These are phyloP conservation scores for Collybia mongolica DNA, from an alignment of 768 basidiomycete species.

Conservation along the genomic window DNA sequence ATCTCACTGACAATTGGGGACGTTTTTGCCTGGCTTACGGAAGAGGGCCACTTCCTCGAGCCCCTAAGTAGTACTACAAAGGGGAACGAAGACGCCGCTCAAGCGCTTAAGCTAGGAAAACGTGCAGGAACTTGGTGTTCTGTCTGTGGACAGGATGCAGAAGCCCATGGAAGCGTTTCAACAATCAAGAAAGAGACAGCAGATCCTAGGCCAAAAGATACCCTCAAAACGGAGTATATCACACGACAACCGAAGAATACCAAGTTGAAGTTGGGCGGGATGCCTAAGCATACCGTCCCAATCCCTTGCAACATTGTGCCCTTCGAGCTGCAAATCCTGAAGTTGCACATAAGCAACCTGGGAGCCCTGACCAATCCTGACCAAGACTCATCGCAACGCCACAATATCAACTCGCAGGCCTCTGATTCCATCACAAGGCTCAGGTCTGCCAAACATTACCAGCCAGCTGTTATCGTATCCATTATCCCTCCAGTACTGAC, in stretches of 20 bases:
- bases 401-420: too few relatives aligned
- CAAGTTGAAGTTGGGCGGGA: not conserved
- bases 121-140: conserved; percentile 25
- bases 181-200: conserved; percentile 17
- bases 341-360: not conserved
- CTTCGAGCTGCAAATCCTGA: not conserved
- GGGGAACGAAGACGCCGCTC: conserved; percentile 1
- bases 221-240: conserved; percentile 1
- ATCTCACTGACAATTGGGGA: conserved; percentile 38
- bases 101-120: conserved; percentile 4
- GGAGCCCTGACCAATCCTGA: too few relatives aligned
- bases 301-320: conserved; percentile 1
- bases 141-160: conserved; percentile 28
- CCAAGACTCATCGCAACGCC: too few relatives aligned
- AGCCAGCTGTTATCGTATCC: conserved; percentile 19
- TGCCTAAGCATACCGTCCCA: too few relatives aligned
- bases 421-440: not conserved
- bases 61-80: not conserved
- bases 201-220: not conserved
- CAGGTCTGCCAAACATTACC: not conserved
- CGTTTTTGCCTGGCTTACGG: conserved; percentile 44
- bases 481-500: conserved; percentile 31
- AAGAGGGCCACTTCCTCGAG: conserved; percentile 36
- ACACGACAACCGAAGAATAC: conserved; percentile 1
- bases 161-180: conserved; percentile 16